These are phyloP conservation scores for Hyphopichia fennica DNA, from an alignment of 1,139 yeast genomes.

Conservation along the genomic window DNA sequence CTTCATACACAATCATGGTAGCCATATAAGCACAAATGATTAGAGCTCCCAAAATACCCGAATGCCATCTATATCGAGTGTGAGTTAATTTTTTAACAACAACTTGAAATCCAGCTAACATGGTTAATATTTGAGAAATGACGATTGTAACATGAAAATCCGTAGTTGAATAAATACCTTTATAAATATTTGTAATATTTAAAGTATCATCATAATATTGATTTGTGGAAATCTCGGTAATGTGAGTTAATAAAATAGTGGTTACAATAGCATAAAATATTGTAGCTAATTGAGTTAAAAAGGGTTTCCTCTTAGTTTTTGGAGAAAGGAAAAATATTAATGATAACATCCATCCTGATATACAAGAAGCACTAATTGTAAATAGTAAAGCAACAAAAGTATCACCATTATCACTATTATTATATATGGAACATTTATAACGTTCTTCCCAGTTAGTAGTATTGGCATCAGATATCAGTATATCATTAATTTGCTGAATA, in stretches of 20 bases:
- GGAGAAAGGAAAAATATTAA: slow-evolving; percentile 47
- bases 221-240: slow-evolving; percentile 31
- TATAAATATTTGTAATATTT: slow-evolving; percentile 35
- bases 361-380: slow-evolving; percentile 43
- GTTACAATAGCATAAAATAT: slow-evolving; percentile 43
- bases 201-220: slow-evolving; percentile 41
- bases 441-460: slow-evolving; percentile 1
- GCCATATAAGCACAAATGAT: slow-evolving; percentile 21
- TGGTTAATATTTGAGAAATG: slow-evolving; percentile 34
- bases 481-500: slow-evolving; percentile 1
- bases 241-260: slow-evolving; percentile 39
- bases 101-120: slow-evolving; percentile 43
- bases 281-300: slow-evolving; percentile 46
- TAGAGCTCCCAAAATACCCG: slow-evolving; percentile 17
- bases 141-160: slow-evolving; percentile 30
- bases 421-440: slow-evolving; percentile 17
- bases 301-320: slow-evolving; percentile 47
- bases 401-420: slow-evolving; percentile 38
- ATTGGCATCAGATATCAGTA: background rate
- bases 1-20: slow-evolving; percentile 15
- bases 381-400: slow-evolving; percentile 46
- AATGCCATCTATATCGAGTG: slow-evolving; percentile 18
- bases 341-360: slow-evolving; percentile 56
- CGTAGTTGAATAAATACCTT: slow-evolving; percentile 25
- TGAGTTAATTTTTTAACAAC: slow-evolving; percentile 21